Evolutionary conservation across 2,329 filamentous ascomycete genomes (phyloP), one percentile per base, ranked within the genome.

Genomic region (Xylariales sp.): DNA sequence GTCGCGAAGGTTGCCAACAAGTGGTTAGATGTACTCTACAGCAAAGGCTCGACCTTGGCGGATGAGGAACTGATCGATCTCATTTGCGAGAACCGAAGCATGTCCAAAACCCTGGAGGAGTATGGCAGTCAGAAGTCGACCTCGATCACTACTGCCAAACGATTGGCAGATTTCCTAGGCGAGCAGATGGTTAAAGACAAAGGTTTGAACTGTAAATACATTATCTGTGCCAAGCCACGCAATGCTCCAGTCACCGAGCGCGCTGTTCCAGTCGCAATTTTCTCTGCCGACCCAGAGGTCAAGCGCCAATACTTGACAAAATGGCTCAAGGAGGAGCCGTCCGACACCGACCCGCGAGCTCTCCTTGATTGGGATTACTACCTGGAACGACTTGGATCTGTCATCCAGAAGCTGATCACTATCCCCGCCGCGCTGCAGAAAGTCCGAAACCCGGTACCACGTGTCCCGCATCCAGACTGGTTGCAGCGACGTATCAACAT

Each of bases 101-200:
- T 99, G 93, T 77, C 83, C 14, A 98, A 98, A 66, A 94, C 93
- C 0, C 70, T 99, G 2, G 91, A 96, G 49, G 94, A 99, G 63
- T 99, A 99, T 49, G 93, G 90, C 14, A 70, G 68, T 6, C 94
- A 98, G 54, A 98, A 99, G 59, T 97, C 91, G 1, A 98, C 93
- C 2, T 95, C 93, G n/a, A 98, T 99, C 59, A 99, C 93, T 3
- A 99, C 93, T 0, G 93, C 93, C 10, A 93, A 85, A 54, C 88
- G 93, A 45, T 66, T 99, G 29, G 93, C 93, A 24, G 93, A 98
- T 55, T 99, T 99, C 57, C 59, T 99, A 45, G 93, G 93, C 24
- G 91, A 96, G 59, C 89, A 95, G 57, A 99, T 99, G 94, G 83
- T 96, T 53, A 98, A 98, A 57, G 94, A 99, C 65, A 98, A 97